A percentile compares a stretch with the other conserved stretches of the same genome.
Evolutionary conservation across 139 green algal genomes (phyloP).

Genomic region (Chlorella sorokiniana): DNA sequence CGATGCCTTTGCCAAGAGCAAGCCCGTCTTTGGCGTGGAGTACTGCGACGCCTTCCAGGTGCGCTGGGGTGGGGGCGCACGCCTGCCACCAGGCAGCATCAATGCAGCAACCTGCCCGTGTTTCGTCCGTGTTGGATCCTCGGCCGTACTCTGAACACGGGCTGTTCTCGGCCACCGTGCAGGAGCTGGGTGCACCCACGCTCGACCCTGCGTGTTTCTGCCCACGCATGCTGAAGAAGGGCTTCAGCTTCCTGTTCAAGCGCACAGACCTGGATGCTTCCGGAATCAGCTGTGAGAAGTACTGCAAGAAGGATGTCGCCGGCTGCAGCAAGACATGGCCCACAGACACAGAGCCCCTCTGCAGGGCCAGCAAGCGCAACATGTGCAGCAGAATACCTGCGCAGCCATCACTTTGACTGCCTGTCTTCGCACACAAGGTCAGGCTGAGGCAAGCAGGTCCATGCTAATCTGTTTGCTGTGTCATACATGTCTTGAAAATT

Average conservation of each 20-base stretch:
- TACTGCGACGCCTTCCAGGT: not conserved
- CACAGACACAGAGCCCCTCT: not conserved
- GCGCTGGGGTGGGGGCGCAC: not conserved
- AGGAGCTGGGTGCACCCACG: not conserved
- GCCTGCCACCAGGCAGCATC: too few relatives aligned
- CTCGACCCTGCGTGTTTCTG: not conserved
- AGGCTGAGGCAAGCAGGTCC: not conserved
- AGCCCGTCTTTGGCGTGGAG: not conserved
- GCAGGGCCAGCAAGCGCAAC: not conserved
- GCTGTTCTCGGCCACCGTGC: not conserved
- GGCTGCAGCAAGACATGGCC: not conserved
- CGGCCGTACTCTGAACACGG: too few relatives aligned
- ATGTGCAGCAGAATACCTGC: not conserved
- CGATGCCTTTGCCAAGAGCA: not conserved
- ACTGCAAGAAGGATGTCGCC: not conserved
- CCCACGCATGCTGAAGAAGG: not conserved
- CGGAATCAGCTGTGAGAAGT: not conserved
- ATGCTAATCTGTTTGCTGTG: too few relatives aligned
- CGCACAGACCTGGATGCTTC: not conserved
- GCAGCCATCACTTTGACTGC: not conserved
- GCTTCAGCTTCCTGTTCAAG: conserved; percentile 11
- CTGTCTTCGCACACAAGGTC: not conserved
- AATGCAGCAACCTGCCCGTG: too few relatives aligned
- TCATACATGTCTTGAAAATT: too few relatives aligned
- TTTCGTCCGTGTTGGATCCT: too few relatives aligned